phyloP scores from a whole-genome alignment of 116 monocot species.

The Phalaenopsis hybrid region DNA sequence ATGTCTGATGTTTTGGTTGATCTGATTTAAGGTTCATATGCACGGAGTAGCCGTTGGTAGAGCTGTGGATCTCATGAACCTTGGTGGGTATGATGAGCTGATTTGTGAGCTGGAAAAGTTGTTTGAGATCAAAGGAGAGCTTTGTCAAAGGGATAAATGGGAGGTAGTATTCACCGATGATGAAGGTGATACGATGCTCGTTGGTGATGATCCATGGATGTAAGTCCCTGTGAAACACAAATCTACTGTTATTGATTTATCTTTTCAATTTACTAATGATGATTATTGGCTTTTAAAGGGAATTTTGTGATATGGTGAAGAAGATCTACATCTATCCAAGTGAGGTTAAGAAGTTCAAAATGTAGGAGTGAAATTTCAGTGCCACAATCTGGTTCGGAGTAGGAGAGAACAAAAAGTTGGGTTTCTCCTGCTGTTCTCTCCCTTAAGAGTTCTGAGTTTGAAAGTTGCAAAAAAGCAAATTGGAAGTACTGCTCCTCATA shows the following conservation, averaged over 20 bases:
- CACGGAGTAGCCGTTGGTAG: conserved; percentile 57
- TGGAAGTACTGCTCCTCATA: too few species aligned
- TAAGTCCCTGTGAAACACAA: conserved; percentile 4
- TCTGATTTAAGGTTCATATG: conserved; percentile 46
- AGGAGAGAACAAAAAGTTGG: too few species aligned
- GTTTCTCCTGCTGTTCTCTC: too few species aligned
- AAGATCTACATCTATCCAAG: conserved; percentile 40
- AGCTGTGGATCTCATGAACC: conserved; percentile 43
- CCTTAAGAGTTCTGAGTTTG: too few species aligned
- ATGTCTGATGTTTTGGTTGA: background rate
- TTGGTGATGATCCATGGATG: conserved; percentile 62
- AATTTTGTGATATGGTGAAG: conserved; percentile 44
- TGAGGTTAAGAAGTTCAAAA: conserved; percentile 16
- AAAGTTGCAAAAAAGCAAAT: too few species aligned
- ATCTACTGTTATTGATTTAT: too few species aligned
- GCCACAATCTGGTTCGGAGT: too few species aligned
- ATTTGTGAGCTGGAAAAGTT: conserved; percentile 43
- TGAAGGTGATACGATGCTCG: conserved; percentile 55
- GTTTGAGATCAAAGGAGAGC: conserved; percentile 62
- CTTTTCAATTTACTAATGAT: background rate
- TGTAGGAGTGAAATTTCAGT: background rate
- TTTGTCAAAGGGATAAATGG: conserved; percentile 36
- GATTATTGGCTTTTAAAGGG: conserved; percentile 12
- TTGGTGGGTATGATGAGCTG: conserved; percentile 42
- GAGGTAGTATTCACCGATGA: conserved; percentile 56